Evolutionary conservation across 192 early-diverging fungal genomes (phyloP).

Genomic region (Chytriomyces hyalinus): DNA sequence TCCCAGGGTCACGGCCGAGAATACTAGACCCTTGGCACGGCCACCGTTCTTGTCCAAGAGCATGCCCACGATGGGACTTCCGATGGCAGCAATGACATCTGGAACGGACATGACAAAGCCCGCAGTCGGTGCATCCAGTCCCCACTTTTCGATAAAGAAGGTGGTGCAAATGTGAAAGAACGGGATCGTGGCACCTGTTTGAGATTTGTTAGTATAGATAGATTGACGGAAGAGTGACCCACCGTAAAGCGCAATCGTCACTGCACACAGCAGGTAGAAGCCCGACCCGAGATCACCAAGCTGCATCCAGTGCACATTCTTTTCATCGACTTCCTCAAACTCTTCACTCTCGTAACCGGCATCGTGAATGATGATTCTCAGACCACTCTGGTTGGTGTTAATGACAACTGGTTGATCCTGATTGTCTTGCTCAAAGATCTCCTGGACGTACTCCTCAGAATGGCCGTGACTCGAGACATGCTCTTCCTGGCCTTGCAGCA

Average conservation of each 20-base stretch:
- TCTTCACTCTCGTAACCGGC: constrained; percentile 39
- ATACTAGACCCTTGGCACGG: constrained; percentile 50
- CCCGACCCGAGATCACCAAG: constrained; percentile 36
- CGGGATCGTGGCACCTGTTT: constrained; percentile 52
- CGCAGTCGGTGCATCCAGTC: constrained; percentile 55
- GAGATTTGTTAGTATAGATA: background rate
- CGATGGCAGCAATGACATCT: constrained; percentile 63
- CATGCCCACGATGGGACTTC: constrained; percentile 62
- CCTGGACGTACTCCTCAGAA: constrained; percentile 6
- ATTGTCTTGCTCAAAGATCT: constrained; percentile 4
- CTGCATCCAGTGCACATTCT: constrained; percentile 48
- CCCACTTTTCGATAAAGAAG: constrained; percentile 73
- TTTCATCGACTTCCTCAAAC: constrained; percentile 51
- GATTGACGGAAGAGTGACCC: constrained; percentile 29
- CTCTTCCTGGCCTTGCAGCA: constrained; percentile 13
- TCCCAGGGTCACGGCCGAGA: constrained; percentile 55
- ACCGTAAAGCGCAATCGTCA: constrained; percentile 59
- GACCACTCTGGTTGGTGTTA: background rate
- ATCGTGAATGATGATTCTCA: background rate
- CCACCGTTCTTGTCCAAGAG: constrained; percentile 61
- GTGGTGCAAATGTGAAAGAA: constrained; percentile 68
- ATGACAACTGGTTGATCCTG: background rate
- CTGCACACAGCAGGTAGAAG: constrained; percentile 62
- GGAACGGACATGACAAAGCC: constrained; percentile 68
- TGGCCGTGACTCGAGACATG: background rate